Evolutionary conservation across 2,329 filamentous ascomycete species (phyloP), one percentile per base, ranked within the genome.

Genomic region (Monilinia polystroma): DNA sequence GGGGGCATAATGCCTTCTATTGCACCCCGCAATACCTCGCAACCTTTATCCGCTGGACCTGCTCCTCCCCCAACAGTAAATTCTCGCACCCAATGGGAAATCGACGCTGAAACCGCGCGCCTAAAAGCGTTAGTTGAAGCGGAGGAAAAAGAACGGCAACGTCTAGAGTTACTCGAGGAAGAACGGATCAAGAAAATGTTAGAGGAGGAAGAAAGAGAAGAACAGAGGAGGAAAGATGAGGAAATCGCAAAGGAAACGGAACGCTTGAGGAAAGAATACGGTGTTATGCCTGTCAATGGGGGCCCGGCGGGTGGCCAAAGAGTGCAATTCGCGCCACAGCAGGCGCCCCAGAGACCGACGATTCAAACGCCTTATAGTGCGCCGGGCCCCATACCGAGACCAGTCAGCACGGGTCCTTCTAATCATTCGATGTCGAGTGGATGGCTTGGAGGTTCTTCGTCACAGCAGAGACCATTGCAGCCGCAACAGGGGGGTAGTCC

Each of bases 201-300:
- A 5, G 84, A 89, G 59, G 80, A 83, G 54, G 90, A 93, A 74
- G 86, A 89, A 35, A 83, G 12, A n/a, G 45, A 82, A 66, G 87
- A 90, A 72, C 82, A 80, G 0, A 83, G 79, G 35, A 78, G 78
- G 43, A 81, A 82, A 67, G 84, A 88, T 43, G 84, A 82, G 12
- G 85, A 85, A 71, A 80, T 93, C 1, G 88, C 93, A 26, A 84
- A 84, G 69, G 94, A 99, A 79, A 98, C 95, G 0, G 92, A 95
- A 76, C 84, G 93, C 1, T 80, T 99, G 47, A 81, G 86, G 29
- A 85, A 81, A 71, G 77, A 89, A 72, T 93, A 91, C 72, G 90
- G 90, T 12, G 72, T 76, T 23, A 59, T 65, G 5, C 68, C 62
- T 14, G 38, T 60, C 2, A 7, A 20, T 35, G 57, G 14, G 4